Evolutionary conservation across 257 asterid genomes (phyloP).

Genomic region (Ilex aquifolium): DNA sequence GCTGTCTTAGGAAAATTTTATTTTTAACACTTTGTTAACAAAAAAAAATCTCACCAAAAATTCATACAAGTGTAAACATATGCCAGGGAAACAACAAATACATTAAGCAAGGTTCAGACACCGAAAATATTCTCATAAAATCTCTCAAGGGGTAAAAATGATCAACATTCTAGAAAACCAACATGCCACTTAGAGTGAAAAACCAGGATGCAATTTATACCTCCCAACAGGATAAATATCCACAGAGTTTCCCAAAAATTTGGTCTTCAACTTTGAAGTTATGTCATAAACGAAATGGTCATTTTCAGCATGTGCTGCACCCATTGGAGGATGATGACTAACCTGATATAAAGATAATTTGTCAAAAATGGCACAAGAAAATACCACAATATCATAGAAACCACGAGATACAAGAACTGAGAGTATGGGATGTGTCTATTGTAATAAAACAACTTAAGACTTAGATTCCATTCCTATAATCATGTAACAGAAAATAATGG

Average conservation of each 20-base stretch:
- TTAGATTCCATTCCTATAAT: neutral
- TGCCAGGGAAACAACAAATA: no score
- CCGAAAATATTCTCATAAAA: neutral
- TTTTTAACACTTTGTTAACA: no score
- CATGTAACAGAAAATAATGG: no score
- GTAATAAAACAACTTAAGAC: neutral
- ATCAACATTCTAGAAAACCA: neutral
- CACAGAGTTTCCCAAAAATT: slow-evolving; percentile 84
- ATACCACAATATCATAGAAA: neutral
- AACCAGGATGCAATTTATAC: slow-evolving; percentile 28
- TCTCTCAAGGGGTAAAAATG: neutral
- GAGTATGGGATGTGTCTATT: neutral
- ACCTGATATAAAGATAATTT: slow-evolving; percentile 22
- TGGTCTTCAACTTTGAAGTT: slow-evolving; percentile 87
- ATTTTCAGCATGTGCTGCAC: slow-evolving; percentile 97
- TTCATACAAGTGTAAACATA: no score
- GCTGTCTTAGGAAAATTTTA: no score
- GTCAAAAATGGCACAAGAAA: neutral
- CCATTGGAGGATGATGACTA: slow-evolving; percentile 96
- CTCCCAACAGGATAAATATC: slow-evolving; percentile 99
- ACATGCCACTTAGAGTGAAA: neutral
- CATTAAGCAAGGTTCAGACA: no score
- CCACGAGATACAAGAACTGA: neutral
- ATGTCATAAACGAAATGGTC: slow-evolving; percentile 83
- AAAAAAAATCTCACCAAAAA: no score